A percentile compares a stretch with the other conserved stretches of the same genome.
phyloP scores from a whole-genome alignment of 1,284 basidiomycete species.

The Polyporus tsugae region DNA sequence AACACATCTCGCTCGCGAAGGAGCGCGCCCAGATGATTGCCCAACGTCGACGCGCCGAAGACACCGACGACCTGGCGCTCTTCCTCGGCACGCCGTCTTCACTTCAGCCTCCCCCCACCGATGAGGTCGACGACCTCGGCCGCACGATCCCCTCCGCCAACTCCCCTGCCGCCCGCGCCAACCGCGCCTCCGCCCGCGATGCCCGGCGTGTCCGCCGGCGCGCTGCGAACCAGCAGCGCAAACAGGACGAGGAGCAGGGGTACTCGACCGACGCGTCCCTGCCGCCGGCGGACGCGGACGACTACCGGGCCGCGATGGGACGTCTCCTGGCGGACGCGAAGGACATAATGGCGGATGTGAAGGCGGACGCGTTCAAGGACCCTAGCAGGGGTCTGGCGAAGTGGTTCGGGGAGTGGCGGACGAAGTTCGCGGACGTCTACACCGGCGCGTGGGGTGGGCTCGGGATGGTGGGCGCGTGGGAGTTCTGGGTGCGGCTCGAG shows the following conservation, averaged over 20 bases:
- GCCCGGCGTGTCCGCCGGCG: slow-evolving; percentile 56
- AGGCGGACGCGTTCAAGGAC: slow-evolving; percentile 85
- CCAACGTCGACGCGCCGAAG: slow-evolving; percentile 74
- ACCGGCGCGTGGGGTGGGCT: slow-evolving; percentile 90
- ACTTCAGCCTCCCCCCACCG: slow-evolving; percentile 41
- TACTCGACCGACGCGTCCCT: slow-evolving; percentile 88
- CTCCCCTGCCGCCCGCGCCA: slow-evolving; percentile 54
- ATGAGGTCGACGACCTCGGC: slow-evolving; percentile 73
- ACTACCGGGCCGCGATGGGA: slow-evolving; percentile 73
- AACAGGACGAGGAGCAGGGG: slow-evolving; percentile 58
- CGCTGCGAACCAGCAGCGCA: slow-evolving; percentile 33
- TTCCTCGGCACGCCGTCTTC: slow-evolving; percentile 70
- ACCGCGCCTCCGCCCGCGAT: slow-evolving; percentile 63
- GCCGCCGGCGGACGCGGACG: slow-evolving; percentile 67
- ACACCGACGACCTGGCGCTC: slow-evolving; percentile 82
- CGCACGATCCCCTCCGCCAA: slow-evolving; percentile 57
- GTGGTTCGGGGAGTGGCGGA: slow-evolving; percentile 86
- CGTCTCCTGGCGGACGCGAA: slow-evolving; percentile 61
- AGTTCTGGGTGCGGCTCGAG: slow-evolving; percentile 93
- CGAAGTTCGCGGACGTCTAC: slow-evolving; percentile 83
- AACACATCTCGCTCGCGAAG: slow-evolving; percentile 76
- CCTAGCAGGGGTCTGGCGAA: slow-evolving; percentile 76
- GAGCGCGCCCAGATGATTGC: slow-evolving; percentile 79
- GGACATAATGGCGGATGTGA: slow-evolving; percentile 83
- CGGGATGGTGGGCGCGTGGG: slow-evolving; percentile 92